Evolutionary conservation across 2,329 filamentous ascomycete species (phyloP), one percentile per base, ranked within the genome.

Genomic region (Bipolaris zeicola): DNA sequence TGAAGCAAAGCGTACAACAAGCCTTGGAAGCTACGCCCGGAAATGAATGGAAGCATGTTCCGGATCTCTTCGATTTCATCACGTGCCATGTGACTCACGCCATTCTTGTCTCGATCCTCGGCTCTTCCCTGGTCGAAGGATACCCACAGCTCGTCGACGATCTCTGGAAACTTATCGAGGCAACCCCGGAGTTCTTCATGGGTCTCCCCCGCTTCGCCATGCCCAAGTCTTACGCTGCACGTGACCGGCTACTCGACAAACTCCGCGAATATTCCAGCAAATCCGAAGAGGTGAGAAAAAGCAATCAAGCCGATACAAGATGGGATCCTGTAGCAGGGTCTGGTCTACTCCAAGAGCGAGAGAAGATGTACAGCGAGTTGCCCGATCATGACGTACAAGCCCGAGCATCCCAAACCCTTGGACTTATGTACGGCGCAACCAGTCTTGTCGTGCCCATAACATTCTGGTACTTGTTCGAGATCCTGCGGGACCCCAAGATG

Each of bases 381-480:
- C 55, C 61, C 1, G 63, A 57, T 16, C 61, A 62, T 18, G 57
- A 50, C 4, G 42, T 50, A 1, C 51, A 64, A 1, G 64, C 38
- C 1, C 38, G 64, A 3, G 60, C 58, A 5, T 42, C 64, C 6
- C 63, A 67, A 34, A 59, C 55, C 1, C 56, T 67, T 5, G 63
- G 56, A 1, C 26, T 67, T 1, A 38, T 67, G 7, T 67, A 64
- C 37, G 63, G 42, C 1, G 54, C 57, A 18, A 67, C 61, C 6
- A 60, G 61, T 33, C 37, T 67, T 1, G 55, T 37, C 3, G 42
- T 63, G 1, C 63, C 61, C 0, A 47, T 63, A 6, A 51, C 61
- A 2, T 67, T 66, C 39, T 67, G 64, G 64, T 57, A 61, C 5
- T 11, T 60, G 5, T 66, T 63, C 14, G 61, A 67, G 20, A 58